Conservation (phyloP, 371 early-diverging fungal genomes). For the Mucor piriformis region DNA sequence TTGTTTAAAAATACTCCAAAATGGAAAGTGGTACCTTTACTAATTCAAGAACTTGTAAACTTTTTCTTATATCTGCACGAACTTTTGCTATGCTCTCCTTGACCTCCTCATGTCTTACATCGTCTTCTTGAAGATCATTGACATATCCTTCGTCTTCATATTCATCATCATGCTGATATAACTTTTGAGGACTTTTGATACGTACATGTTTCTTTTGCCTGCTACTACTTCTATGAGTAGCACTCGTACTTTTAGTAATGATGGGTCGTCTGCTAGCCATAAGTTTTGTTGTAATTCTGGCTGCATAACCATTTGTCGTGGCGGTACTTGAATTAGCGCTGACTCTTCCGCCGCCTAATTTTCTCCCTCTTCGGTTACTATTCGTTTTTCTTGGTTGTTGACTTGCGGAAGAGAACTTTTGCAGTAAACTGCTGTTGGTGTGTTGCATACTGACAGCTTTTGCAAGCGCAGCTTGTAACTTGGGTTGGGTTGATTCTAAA, state of each 20-base stretch:
- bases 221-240: conserved; percentile 1
- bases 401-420: conserved; percentile 8
- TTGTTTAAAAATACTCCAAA: background rate
- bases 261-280: conserved; percentile 15
- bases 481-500: conserved; percentile 24
- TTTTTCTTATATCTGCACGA: conserved; percentile 64
- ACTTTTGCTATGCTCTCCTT: conserved; percentile 64
- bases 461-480: conserved; percentile 20
- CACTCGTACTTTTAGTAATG: conserved; percentile 26
- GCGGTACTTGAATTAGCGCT: conserved; percentile 11
- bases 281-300: conserved; percentile 22
- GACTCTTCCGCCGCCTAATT: conserved; percentile 1
- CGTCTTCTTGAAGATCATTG: conserved; percentile 33
- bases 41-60: conserved; percentile 52
- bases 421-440: background rate
- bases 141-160: conserved; percentile 31
- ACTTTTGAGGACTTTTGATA: conserved; percentile 3
- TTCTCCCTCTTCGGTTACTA: conserved; percentile 1
- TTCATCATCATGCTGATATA: conserved; percentile 4
- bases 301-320: conserved; percentile 19
- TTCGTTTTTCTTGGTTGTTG: conserved; percentile 9
- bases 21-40: conserved; percentile 36
- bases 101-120: conserved; percentile 45
- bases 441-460: conserved; percentile 1
- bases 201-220: conserved; percentile 10